Conservation (phyloP, 192 early-diverging fungal genomes). For the Umbelopsis isabellina region DNA sequence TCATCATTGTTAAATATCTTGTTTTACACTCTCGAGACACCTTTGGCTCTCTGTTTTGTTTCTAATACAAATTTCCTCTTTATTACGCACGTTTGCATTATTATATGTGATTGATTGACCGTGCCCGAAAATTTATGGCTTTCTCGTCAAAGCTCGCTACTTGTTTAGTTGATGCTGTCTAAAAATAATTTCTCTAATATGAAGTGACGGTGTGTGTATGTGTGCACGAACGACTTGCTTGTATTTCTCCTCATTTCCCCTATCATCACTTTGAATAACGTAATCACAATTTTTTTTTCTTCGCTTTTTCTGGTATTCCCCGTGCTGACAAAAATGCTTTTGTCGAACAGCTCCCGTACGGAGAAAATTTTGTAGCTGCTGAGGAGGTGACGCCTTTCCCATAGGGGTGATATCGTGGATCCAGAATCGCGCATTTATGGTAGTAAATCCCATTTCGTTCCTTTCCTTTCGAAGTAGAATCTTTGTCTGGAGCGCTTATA, state of each 20-base stretch:
- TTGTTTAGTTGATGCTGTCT: too few species aligned
- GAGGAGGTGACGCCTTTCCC: conserved; percentile 10
- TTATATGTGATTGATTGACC: not conserved
- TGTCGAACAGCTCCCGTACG: not conserved
- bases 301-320: not conserved
- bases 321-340: not conserved
- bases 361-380: not conserved
- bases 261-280: too few species aligned
- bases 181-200: too few species aligned
- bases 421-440: not conserved
- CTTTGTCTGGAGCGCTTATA: too few species aligned
- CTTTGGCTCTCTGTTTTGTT: conserved; percentile 16
- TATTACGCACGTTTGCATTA: not conserved
- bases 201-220: too few species aligned
- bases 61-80: conserved; percentile 13
- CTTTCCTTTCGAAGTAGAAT: not conserved
- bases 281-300: too few species aligned
- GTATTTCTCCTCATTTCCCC: too few species aligned
- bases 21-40: conserved; percentile 18
- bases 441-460: too few species aligned
- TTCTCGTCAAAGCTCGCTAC: too few species aligned
- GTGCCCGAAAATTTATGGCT: too few species aligned
- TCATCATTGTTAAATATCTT: conserved; percentile 22
- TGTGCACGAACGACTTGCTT: too few species aligned
- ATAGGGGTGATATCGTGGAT: not conserved